Base-by-base conservation (phyloP, 768 basidiomycete genomes). In the Collybia sp. region DNA sequence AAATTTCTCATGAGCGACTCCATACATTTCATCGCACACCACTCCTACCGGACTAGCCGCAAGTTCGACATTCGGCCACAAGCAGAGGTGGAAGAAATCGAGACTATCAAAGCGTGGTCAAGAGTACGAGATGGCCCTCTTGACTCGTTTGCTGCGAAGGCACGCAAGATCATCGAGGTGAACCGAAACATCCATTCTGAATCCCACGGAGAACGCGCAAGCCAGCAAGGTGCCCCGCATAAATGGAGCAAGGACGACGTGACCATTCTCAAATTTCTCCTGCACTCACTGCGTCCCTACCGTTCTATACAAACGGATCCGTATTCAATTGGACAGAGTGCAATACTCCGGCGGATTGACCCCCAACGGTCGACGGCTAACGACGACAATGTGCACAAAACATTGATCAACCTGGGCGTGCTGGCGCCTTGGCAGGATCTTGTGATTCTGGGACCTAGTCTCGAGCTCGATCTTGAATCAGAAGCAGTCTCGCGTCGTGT, bases 401-500 rank as follows among this genome's bases (percentile, higher is more conserved):
- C 84, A 16, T 68, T 96, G 31, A 59, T 80, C 12, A 80, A 89
- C 38, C 56, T 95, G 12, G 93, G 95, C 6, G 75, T 83, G 6
- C 58, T 88, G 16, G 73, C 85, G 2, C 83, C 87, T 1, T 96
- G 94, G 94, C 82, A 92, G 52, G 84, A 93, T 53, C 50, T 79
- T 25, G 64, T 67, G 5, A 71, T 70, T 6, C 59, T 74, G 30
- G 62, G 65, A 47, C 64, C 64, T 1, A 58, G 64, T 13, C 54
- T 78, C 47, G 62, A 60, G 53, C 64, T 64, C 32, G 60, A 60
- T 50, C 58, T 54, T 38, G 63, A 66, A 47, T 66, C 61, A 47
- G 66, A 60, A 44, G 55, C 46, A 37, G 58, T 51, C 43, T 59
- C 60, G 1, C 43, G 62, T 9, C 47, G 56, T 25, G 54, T 51